These are phyloP conservation scores for Monosporascus ibericus DNA, from an alignment of 2,329 filamentous ascomycete genomes.

Conservation along the genomic window DNA sequence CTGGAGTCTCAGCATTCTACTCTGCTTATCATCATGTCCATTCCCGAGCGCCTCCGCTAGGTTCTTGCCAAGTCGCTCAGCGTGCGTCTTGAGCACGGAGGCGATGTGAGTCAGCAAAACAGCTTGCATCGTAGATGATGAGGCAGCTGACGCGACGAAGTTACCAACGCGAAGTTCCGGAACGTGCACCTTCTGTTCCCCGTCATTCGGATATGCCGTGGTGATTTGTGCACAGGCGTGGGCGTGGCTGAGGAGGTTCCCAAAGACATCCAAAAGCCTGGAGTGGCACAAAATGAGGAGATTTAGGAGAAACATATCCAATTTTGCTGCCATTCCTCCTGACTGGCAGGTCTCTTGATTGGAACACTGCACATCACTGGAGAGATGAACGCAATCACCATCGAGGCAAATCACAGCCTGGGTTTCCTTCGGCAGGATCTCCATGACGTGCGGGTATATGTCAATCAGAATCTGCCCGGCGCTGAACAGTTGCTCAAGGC, in stretches of 20 bases:
- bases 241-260: constrained; percentile 24
- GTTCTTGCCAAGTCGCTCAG: constrained; percentile 8
- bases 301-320: constrained; percentile 31
- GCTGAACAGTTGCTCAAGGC: constrained; percentile 29
- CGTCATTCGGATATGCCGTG: constrained; percentile 17
- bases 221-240: constrained; percentile 27
- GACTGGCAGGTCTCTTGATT: constrained; percentile 7
- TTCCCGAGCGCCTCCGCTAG: not conserved
- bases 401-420: constrained; percentile 19
- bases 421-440: constrained; percentile 10
- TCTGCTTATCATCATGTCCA: constrained; percentile 6
- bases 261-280: constrained; percentile 31
- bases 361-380: constrained; percentile 11
- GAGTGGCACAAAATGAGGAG: constrained; percentile 32
- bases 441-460: constrained; percentile 27
- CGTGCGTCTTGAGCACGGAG: constrained; percentile 11
- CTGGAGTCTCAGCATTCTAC: constrained; percentile 15
- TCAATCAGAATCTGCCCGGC: constrained; percentile 28
- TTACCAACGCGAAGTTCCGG: constrained; percentile 34
- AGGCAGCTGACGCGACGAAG: constrained; percentile 17
- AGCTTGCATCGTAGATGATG: constrained; percentile 19
- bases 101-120: constrained; percentile 17
- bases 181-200: constrained; percentile 28
- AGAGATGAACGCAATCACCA: constrained; percentile 28
- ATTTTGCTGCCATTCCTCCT: constrained; percentile 1